Evolutionary conservation across 768 basidiomycete genomes (phyloP).

Genomic region (Butyriboletus loyo): DNA sequence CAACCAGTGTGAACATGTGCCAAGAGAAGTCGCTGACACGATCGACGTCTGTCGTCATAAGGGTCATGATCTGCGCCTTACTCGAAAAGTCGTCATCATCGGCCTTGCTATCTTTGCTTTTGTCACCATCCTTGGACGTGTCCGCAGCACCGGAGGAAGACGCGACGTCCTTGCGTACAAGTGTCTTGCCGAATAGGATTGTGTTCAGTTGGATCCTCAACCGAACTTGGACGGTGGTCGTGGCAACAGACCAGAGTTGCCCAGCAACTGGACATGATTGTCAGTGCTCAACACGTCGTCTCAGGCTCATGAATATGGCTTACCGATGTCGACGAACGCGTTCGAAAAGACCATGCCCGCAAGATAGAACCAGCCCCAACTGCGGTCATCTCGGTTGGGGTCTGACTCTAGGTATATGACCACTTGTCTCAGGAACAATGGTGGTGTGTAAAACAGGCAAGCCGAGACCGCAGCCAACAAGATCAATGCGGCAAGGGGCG

Average conservation of each 20-base stretch:
- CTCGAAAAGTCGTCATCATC: conserved; percentile 59
- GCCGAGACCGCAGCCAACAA: conserved; percentile 56
- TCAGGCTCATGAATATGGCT: conserved; percentile 13
- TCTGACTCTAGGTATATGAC: conserved; percentile 67
- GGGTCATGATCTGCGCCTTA: conserved; percentile 85
- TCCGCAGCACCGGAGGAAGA: conserved; percentile 46
- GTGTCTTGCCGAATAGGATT: conserved; percentile 81
- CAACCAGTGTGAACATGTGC: conserved; percentile 73
- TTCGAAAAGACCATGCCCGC: conserved; percentile 49
- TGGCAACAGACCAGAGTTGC: conserved; percentile 70
- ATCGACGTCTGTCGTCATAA: conserved; percentile 95
- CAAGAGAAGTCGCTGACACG: conserved; percentile 82
- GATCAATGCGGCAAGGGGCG: conserved; percentile 40
- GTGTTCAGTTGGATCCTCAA: conserved; percentile 78
- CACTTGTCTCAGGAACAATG: conserved; percentile 59
- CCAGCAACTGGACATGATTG: conserved; percentile 47
- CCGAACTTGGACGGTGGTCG: conserved; percentile 66
- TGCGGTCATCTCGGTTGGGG: conserved; percentile 47
- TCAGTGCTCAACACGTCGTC: conserved; percentile 4
- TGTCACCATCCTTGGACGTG: conserved; percentile 21
- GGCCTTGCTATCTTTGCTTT: conserved; percentile 12
- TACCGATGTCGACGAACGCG: conserved; percentile 42
- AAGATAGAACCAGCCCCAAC: conserved; percentile 77
- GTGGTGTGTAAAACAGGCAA: conserved; percentile 59
- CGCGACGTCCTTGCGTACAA: conserved; percentile 81